Conservation (phyloP, 805 yeast species). For the Wickerhamiella qilinensis region DNA sequence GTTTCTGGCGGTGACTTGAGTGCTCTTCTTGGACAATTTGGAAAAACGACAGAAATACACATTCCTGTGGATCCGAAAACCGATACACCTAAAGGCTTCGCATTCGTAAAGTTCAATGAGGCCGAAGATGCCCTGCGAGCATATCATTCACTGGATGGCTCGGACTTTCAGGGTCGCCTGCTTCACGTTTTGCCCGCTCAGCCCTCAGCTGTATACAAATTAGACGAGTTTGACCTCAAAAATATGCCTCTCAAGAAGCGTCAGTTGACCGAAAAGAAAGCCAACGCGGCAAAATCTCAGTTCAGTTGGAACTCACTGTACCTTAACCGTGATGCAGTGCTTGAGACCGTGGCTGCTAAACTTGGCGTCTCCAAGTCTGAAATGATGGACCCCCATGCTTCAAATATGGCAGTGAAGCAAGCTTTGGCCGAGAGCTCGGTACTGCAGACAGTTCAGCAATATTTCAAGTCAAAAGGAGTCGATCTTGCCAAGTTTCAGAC, state of each 20-base stretch:
- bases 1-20: constrained; percentile 68
- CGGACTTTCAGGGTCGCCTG: constrained; percentile 85
- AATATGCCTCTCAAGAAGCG: constrained; percentile 89
- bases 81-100: constrained; percentile 84
- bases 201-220: constrained; percentile 59
- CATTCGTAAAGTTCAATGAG: constrained; percentile 58
- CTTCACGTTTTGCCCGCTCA: constrained; percentile 80
- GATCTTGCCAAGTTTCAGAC: constrained; percentile 55
- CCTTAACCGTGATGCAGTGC: constrained; percentile 80
- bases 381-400: constrained; percentile 71
- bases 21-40: constrained; percentile 47
- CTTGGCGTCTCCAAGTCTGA: constrained; percentile 73
- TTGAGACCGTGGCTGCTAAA: constrained; percentile 73
- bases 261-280: constrained; percentile 65
- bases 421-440: constrained; percentile 96
- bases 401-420: constrained; percentile 85
- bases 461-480: constrained; percentile 72
- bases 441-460: constrained; percentile 75
- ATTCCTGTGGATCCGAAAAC: constrained; percentile 82
- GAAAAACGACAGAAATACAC: constrained; percentile 75
- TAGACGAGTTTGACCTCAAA: constrained; percentile 83
- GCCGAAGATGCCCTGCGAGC: constrained; percentile 65
- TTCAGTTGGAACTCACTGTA: constrained; percentile 92
- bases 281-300: constrained; percentile 69
- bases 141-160: constrained; percentile 58